Percentiles rank a stretch among this genome's conserved stretches.
These are phyloP conservation scores for Carallia brachiata DNA, from an alignment of 345 rosid genomes.

Conservation along the genomic window DNA sequence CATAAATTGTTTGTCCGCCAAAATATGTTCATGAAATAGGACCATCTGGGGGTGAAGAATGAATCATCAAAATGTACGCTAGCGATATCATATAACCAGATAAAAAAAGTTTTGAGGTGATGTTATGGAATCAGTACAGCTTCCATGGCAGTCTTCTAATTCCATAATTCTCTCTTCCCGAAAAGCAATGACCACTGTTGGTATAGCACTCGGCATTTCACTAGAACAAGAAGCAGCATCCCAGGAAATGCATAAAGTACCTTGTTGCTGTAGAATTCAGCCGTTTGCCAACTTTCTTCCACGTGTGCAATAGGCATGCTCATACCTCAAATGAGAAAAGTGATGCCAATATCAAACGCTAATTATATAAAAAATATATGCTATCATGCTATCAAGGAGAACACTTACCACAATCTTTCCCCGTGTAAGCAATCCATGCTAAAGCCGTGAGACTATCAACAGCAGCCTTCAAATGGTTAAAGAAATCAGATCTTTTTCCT, in stretches of 20 bases:
- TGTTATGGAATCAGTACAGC: too few relatives aligned
- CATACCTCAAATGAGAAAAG: constrained; percentile 62
- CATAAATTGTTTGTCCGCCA: background rate
- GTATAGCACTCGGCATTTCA: background rate
- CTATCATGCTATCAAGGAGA: constrained; percentile 2
- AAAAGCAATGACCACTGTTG: background rate
- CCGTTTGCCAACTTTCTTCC: constrained; percentile 99
- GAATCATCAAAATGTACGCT: too few relatives aligned
- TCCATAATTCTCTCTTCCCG: background rate
- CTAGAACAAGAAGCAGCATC: background rate
- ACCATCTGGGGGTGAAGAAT: too few relatives aligned
- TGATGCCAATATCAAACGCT: constrained; percentile 11
- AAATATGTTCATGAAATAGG: background rate
- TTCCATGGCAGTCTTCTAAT: background rate
- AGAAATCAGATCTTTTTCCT: constrained; percentile 78
- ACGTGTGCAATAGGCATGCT: constrained; percentile 96
- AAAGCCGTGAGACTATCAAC: constrained; percentile 81
- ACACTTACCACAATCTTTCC: constrained; percentile 83
- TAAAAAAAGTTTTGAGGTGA: background rate
- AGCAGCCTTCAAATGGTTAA: constrained; percentile 84
- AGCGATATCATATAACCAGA: background rate
- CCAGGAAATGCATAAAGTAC: constrained; percentile 32
- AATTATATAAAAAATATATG: background rate
- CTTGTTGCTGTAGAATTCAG: constrained; percentile 98
- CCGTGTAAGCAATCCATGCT: constrained; percentile 91